These are phyloP conservation scores for Xylaria sp. DNA, from an alignment of 2,329 filamentous ascomycete genomes.

Conservation along the genomic window DNA sequence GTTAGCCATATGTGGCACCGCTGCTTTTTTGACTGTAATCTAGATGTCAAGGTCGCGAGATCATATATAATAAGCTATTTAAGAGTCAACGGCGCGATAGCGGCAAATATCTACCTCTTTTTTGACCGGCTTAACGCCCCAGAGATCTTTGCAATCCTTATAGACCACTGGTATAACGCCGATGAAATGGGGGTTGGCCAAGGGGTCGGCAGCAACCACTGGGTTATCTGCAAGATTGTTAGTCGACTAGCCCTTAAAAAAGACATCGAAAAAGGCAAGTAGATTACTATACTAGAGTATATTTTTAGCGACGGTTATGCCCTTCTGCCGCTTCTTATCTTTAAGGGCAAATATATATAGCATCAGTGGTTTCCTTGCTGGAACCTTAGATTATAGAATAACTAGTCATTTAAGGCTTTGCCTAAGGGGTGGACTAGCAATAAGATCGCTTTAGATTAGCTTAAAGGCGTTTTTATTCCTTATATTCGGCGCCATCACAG, in stretches of 20 bases:
- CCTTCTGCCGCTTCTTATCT: neutral
- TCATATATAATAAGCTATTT: neutral
- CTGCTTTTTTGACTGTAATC: neutral
- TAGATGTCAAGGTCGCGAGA: neutral
- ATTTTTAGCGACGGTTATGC: neutral
- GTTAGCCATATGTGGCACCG: neutral
- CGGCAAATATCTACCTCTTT: neutral
- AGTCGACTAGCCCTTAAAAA: neutral
- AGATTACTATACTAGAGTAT: neutral
- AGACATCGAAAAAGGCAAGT: neutral
- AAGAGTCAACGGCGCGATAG: neutral
- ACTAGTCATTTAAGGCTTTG: neutral
- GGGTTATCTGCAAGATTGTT: neutral
- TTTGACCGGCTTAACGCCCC: too few relatives aligned
- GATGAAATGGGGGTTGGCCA: neutral
- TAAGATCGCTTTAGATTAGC: neutral
- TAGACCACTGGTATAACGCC: neutral
- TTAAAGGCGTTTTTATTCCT: neutral
- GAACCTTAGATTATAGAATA: neutral
- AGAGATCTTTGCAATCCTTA: too few relatives aligned
- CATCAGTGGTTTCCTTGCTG: neutral
- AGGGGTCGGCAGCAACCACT: neutral
- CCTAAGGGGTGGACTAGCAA: neutral
- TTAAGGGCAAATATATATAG: neutral
- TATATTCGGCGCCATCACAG: neutral